Conservation (phyloP, 1,139 yeast species). For the Hemisphaericaspora xylanilytica region DNA sequence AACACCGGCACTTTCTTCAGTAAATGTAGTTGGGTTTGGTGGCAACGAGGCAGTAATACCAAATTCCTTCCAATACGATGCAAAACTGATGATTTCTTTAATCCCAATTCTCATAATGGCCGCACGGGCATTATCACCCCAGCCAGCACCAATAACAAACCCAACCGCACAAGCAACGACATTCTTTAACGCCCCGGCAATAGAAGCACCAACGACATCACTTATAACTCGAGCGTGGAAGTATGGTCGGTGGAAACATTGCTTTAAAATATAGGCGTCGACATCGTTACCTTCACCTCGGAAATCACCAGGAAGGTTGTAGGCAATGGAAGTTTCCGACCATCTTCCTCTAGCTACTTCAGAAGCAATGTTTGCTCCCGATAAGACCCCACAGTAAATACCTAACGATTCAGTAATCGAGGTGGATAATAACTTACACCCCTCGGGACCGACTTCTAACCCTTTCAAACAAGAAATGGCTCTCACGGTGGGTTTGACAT, state of each 20-base stretch:
- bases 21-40: slow-evolving; percentile 72
- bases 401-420: slow-evolving; percentile 74
- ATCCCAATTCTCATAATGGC: slow-evolving; percentile 94
- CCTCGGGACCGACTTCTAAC: slow-evolving; percentile 74
- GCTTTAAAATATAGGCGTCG: slow-evolving; percentile 64
- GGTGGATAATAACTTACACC: slow-evolving; percentile 75
- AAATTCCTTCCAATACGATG: slow-evolving; percentile 54
- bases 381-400: slow-evolving; percentile 87
- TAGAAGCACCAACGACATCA: slow-evolving; percentile 90
- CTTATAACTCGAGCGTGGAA: slow-evolving; percentile 89
- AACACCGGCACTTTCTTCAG: slow-evolving; percentile 92
- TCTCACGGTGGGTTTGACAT: slow-evolving; percentile 64
- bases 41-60: slow-evolving; percentile 70
- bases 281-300: slow-evolving; percentile 73
- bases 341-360: slow-evolving; percentile 92
- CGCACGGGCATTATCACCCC: slow-evolving; percentile 98
- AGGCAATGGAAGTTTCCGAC: slow-evolving; percentile 95
- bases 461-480: slow-evolving; percentile 96
- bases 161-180: slow-evolving; percentile 94
- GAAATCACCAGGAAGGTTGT: slow-evolving; percentile 67
- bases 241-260: slow-evolving; percentile 89
- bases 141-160: slow-evolving; percentile 90
- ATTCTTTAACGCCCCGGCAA: slow-evolving; percentile 94
- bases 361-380: slow-evolving; percentile 93
- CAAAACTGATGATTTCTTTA: slow-evolving; percentile 69